Base-by-base conservation (phyloP, 768 basidiomycete genomes). In the Boletellus sp. region DNA sequence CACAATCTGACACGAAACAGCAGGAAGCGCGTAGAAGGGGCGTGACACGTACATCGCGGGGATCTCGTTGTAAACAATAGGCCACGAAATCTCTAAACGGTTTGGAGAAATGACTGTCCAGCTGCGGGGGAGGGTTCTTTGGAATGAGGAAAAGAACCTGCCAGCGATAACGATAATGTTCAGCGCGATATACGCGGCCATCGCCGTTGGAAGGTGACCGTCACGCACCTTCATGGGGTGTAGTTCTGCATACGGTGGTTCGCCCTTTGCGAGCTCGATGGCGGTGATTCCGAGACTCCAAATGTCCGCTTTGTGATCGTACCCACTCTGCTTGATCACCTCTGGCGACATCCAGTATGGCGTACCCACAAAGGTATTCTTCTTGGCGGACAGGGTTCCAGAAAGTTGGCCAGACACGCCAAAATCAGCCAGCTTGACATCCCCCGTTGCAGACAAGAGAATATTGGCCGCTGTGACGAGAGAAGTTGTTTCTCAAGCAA, bases 261-360 rank as follows among this genome's bases (percentile, higher is more conserved):
- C 95, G 24, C 95, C 95, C 69, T 88, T 94, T 1, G 96, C 96
- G 59, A 99, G 76, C 67, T 99, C 96, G 57, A 98, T 97, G 26
- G 93, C 90, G 7, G 96, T 99, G 59, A 95, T 95, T 13, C 95
- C 96, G 54, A 99, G 72, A 69, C 89, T 92, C 96, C 96, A 99
- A 42, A 99, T 97, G 69, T 99, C 96, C 15, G 96, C 96, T 66
- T 97, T 98, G 67, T 94, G 89, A 62, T 98, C 96, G 70, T 99
- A 99, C 4, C 96, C 96, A 49, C 93, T 95, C 71, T 99, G 96
- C 68, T 98, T 98, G 75, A 99, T 99, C 20, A 98, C 94, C 65
- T 99, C 96, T 6, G 96, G 96, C 7, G 92, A 93, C 96, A 99
- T 99, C 96, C 96, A 99, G 65, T 98, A 99, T 3, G 95, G 95